A percentile compares a stretch with the other conserved stretches of the same genome.
These are phyloP conservation scores for Porcisia hertigi DNA, from an alignment of 208 protist species.

Conservation along the genomic window DNA sequence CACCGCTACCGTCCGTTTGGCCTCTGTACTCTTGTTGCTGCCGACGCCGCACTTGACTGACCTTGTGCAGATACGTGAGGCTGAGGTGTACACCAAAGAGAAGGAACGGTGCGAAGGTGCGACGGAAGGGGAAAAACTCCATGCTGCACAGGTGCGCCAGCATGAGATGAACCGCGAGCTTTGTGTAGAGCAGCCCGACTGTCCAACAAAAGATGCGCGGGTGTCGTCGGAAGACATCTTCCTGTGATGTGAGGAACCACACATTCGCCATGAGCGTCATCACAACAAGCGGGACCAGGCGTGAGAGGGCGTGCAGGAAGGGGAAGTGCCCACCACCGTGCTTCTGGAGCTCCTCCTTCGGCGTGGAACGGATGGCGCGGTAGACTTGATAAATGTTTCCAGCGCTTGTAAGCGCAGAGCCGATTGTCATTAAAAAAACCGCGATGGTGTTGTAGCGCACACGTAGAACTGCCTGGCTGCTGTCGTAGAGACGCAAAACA, in stretches of 20 bases:
- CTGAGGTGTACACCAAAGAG: slow-evolving; percentile 56
- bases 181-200: slow-evolving; percentile 78
- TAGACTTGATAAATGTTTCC: slow-evolving; percentile 76
- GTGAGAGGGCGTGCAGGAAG: slow-evolving; percentile 67
- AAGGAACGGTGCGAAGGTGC: slow-evolving; percentile 74
- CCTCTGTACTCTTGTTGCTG: not conserved
- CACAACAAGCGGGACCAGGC: slow-evolving; percentile 50
- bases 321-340: slow-evolving; percentile 26
- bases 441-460: slow-evolving; percentile 76
- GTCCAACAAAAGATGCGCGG: slow-evolving; percentile 86
- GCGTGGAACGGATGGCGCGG: slow-evolving; percentile 36
- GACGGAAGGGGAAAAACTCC: slow-evolving; percentile 55
- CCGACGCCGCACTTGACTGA: slow-evolving; percentile 24
- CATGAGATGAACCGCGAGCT: slow-evolving; percentile 85
- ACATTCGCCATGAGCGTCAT: slow-evolving; percentile 55
- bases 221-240: slow-evolving; percentile 72
- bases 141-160: slow-evolving; percentile 64
- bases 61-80: slow-evolving; percentile 55
- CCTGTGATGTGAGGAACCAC: slow-evolving; percentile 69
- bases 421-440: slow-evolving; percentile 42
- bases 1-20: slow-evolving; percentile 3
- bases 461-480: slow-evolving; percentile 31
- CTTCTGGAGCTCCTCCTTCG: slow-evolving; percentile 15
- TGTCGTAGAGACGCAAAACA: slow-evolving; percentile 61
- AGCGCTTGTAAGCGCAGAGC: slow-evolving; percentile 41